Conservation (phyloP, 2,329 filamentous ascomycete genomes). For the Aspergillus ochraceoroseus region DNA sequence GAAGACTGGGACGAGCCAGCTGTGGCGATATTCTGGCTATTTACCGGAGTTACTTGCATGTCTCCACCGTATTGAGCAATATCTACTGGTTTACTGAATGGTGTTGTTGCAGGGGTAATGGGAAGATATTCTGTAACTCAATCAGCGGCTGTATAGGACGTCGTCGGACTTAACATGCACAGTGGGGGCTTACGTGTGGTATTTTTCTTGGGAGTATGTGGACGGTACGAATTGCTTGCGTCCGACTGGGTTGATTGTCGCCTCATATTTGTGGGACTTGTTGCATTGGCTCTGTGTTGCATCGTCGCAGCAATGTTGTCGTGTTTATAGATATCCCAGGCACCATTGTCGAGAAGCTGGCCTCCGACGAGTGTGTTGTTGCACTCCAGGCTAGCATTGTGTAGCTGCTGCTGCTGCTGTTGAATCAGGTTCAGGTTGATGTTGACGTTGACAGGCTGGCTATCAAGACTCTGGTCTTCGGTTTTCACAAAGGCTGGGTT, state of each 20-base stretch:
- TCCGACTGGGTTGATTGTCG: conserved; percentile 40
- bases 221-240: conserved; percentile 44
- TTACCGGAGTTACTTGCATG: conserved; percentile 39
- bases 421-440: conserved; percentile 28
- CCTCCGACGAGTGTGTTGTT: conserved; percentile 20
- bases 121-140: conserved; percentile 55
- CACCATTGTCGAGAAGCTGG: conserved; percentile 23
- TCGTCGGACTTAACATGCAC: background rate
- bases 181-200: conserved; percentile 50
- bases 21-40: conserved; percentile 33
- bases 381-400: conserved; percentile 19
- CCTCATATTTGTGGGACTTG: conserved; percentile 27
- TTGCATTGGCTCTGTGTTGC: conserved; percentile 24
- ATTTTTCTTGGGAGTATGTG: conserved; percentile 61
- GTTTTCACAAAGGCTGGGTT: conserved; percentile 19
- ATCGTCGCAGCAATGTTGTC: conserved; percentile 21
- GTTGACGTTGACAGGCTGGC: conserved; percentile 23
- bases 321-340: conserved; percentile 28
- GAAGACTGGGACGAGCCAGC: conserved; percentile 32
- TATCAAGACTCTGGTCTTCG: conserved; percentile 16
- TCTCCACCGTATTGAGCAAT: conserved; percentile 38
- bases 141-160: conserved; percentile 21
- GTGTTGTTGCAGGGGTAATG: conserved; percentile 63
- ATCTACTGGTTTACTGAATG: conserved; percentile 43
- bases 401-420: conserved; percentile 30